phyloP scores from a whole-genome alignment of 345 rosid genomes.

The Aquilaria yunnanensis region DNA sequence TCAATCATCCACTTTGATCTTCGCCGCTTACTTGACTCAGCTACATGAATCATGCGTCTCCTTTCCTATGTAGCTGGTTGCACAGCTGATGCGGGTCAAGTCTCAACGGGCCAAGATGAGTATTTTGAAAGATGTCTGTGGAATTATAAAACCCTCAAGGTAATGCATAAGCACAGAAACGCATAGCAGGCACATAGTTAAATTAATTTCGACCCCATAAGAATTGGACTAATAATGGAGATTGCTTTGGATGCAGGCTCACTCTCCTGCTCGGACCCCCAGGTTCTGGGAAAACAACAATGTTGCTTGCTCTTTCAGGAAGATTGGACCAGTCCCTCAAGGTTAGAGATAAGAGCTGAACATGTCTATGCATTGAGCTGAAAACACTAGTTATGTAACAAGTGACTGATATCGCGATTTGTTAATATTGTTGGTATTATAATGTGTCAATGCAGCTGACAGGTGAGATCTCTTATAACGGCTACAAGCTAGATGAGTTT shows the following conservation, averaged over 20 bases:
- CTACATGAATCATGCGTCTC: too few relatives aligned
- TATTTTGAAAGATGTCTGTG: conserved; percentile 54
- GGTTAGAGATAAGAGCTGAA: conserved; percentile 20
- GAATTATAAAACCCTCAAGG: conserved; percentile 60
- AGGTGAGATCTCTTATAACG: conserved; percentile 54
- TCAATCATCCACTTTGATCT: too few relatives aligned
- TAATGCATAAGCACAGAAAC: not conserved
- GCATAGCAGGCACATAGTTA: too few relatives aligned
- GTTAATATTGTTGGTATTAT: too few relatives aligned
- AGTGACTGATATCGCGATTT: too few relatives aligned
- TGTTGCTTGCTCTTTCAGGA: conserved; percentile 50
- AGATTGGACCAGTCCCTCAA: conserved; percentile 38
- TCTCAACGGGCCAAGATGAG: conserved; percentile 28
- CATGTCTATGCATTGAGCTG: too few relatives aligned
- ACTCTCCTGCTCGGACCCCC: conserved; percentile 66
- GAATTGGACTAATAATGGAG: not conserved
- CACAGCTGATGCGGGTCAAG: too few relatives aligned
- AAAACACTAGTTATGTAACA: not conserved
- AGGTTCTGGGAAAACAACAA: conserved; percentile 59
- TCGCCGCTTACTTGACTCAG: too few relatives aligned
- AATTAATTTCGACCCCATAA: too few relatives aligned
- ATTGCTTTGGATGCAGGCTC: conserved; percentile 27
- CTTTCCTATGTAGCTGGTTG: too few relatives aligned
- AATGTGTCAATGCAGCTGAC: conserved; percentile 24
- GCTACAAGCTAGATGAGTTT: conserved; percentile 42